Evolutionary conservation across 352 stramenopile species (phyloP).

Genomic region (Peronospora tabacina): DNA sequence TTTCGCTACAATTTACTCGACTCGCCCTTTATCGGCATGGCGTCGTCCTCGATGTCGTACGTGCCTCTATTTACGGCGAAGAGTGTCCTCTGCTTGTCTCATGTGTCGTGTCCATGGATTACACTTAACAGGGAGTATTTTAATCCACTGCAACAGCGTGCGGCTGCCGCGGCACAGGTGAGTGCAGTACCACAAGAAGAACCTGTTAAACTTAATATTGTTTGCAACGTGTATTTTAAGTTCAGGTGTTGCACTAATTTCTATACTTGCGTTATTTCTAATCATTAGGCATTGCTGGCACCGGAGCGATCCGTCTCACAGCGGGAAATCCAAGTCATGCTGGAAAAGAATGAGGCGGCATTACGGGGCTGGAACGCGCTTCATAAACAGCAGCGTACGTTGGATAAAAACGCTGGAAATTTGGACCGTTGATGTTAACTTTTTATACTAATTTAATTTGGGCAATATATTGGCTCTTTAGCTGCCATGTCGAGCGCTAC

Average conservation of each 20-base stretch:
- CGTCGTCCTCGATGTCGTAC: constrained; percentile 26
- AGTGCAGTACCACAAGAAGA: constrained; percentile 1
- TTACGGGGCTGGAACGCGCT: constrained; percentile 65
- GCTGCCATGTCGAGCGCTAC: constrained; percentile 39
- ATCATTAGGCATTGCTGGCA: constrained; percentile 22
- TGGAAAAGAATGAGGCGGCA: constrained; percentile 83
- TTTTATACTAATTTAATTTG: background rate
- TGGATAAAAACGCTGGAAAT: background rate
- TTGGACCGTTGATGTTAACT: background rate
- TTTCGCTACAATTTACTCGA: constrained; percentile 11
- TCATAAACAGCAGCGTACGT: constrained; percentile 68
- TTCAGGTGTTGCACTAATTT: too few relatives aligned
- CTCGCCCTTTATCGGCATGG: constrained; percentile 11
- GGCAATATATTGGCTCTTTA: constrained; percentile 9
- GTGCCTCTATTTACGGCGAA: constrained; percentile 1
- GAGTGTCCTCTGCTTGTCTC: background rate
- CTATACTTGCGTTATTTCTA: too few relatives aligned
- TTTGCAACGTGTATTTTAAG: too few relatives aligned
- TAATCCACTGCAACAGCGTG: constrained; percentile 52
- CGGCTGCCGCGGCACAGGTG: constrained; percentile 49
- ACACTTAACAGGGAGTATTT: constrained; percentile 7
- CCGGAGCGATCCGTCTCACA: constrained; percentile 48
- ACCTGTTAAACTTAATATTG: background rate
- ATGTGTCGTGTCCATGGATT: constrained; percentile 14
- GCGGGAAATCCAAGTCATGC: constrained; percentile 68